Evolutionary conservation across 805 yeast species (phyloP).

Genomic region (Brettanomyces nanus): DNA sequence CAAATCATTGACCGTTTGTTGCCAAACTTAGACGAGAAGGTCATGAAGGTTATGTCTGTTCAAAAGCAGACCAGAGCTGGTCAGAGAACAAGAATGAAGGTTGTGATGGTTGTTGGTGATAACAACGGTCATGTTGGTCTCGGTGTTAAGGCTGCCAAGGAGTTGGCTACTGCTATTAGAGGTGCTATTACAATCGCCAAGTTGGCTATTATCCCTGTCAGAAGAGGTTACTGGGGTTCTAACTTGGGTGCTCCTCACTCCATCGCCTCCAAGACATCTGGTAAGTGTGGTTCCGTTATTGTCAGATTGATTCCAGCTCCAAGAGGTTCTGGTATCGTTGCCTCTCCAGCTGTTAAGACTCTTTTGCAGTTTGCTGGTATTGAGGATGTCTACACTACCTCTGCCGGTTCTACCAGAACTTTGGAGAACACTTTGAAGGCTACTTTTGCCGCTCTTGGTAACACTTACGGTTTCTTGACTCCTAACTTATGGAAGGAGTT

Average conservation of each 20-base stretch:
- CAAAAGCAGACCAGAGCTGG: conserved; percentile 99
- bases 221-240: conserved; percentile 99
- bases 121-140: conserved; percentile 99
- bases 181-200: conserved; percentile 99
- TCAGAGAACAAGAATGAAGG: conserved; percentile 99
- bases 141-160: conserved; percentile 99
- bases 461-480: conserved; percentile 99
- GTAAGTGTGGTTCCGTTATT: conserved; percentile 99
- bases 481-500: conserved; percentile 96
- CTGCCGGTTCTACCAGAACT: conserved; percentile 99
- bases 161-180: conserved; percentile 99
- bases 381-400: conserved; percentile 98
- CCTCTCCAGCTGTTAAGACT: conserved; percentile 99
- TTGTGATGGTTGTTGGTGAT: conserved; percentile 99
- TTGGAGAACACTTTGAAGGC: conserved; percentile 99
- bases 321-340: conserved; percentile 99
- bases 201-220: conserved; percentile 97
- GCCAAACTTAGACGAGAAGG: conserved; percentile 96
- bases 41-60: conserved; percentile 99
- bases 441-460: conserved; percentile 98
- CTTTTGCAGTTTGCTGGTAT: conserved; percentile 99
- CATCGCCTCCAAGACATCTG: conserved; percentile 94
- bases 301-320: conserved; percentile 99
- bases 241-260: conserved; percentile 99
- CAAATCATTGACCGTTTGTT: conserved; percentile 96